These are phyloP conservation scores for Pythium apleroticum DNA, from an alignment of 352 stramenopile genomes.

Conservation along the genomic window DNA sequence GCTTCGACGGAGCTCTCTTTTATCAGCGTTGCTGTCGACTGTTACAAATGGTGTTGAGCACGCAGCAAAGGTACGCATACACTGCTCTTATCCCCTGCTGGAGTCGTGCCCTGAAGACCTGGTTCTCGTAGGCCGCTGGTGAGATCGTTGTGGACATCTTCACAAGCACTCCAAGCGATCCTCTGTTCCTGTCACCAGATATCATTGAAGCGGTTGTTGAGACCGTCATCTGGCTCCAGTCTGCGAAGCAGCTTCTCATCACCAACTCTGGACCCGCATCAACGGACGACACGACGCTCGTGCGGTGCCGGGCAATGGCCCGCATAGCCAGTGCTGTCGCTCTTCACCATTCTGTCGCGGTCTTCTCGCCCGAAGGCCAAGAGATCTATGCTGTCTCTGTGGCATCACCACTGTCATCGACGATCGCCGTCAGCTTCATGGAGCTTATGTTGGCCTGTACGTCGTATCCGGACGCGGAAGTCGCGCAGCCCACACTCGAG, in stretches of 20 bases:
- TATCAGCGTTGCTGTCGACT: conserved; percentile 11
- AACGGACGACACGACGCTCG: not conserved
- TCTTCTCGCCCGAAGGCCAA: conserved; percentile 21
- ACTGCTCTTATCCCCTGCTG: not conserved
- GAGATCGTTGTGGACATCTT: conserved; percentile 66
- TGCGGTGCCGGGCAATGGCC: conserved; percentile 19
- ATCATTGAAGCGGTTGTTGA: conserved; percentile 28
- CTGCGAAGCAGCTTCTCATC: conserved; percentile 13
- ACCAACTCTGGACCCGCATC: not conserved
- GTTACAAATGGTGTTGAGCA: not conserved
- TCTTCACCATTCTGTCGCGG: conserved; percentile 22
- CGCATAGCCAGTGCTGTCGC: conserved; percentile 25
- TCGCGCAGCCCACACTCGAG: conserved; percentile 73
- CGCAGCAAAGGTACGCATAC: not conserved
- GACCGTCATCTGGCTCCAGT: conserved; percentile 33
- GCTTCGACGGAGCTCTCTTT: conserved; percentile 8
- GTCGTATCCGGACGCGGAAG: conserved; percentile 46
- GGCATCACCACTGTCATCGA: not conserved
- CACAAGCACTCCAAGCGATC: conserved; percentile 27
- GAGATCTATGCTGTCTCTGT: not conserved
- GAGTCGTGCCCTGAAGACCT: not conserved
- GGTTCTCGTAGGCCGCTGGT: conserved; percentile 44
- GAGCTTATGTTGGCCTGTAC: conserved; percentile 67
- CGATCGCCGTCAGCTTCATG: conserved; percentile 38
- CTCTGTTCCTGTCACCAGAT: conserved; percentile 13